A percentile compares a stretch with the other conserved stretches of the same genome.
Conservation (phyloP, 2,329 filamentous ascomycete species). For the Graphilbum fragrans region DNA sequence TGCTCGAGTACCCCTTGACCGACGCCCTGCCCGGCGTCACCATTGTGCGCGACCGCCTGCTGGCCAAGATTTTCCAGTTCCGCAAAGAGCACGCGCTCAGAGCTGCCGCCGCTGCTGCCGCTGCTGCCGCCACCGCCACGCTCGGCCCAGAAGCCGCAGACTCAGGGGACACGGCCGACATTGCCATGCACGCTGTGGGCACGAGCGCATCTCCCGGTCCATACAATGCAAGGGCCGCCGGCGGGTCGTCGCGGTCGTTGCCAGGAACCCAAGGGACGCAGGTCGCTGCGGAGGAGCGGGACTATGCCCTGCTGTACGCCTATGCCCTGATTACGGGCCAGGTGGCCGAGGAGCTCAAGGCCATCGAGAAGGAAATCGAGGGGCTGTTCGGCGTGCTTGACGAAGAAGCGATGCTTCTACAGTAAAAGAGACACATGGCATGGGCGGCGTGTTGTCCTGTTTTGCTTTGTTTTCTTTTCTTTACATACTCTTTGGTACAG, state of each 20-base stretch:
- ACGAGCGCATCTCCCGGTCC: not conserved
- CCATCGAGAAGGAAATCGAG: constrained; percentile 49
- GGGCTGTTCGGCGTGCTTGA: constrained; percentile 50
- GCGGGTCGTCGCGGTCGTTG: too few relatives aligned
- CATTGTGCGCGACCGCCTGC: constrained; percentile 65
- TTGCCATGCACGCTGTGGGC: not conserved
- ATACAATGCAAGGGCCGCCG: too few relatives aligned
- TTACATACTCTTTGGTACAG: too few relatives aligned
- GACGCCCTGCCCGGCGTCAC: constrained; percentile 79
- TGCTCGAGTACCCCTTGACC: constrained; percentile 85
- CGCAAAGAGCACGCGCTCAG: constrained; percentile 50
- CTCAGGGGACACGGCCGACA: not conserved
- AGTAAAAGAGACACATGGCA: constrained; percentile 20
- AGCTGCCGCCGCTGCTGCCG: constrained; percentile 7
- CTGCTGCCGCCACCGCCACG: constrained; percentile 17
- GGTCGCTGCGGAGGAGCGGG: constrained; percentile 46
- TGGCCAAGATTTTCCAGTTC: constrained; percentile 83
- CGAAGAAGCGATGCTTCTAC: constrained; percentile 44
- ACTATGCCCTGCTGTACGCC: constrained; percentile 87
- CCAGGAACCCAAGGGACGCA: not conserved
- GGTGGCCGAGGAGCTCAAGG: constrained; percentile 51
- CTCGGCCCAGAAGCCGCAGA: too few relatives aligned
- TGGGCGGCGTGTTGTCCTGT: not conserved
- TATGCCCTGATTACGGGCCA: constrained; percentile 64
- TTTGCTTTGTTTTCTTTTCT: not conserved